phyloP scores from a whole-genome alignment of 78 protist species.

The Emiliania huxleyi region DNA sequence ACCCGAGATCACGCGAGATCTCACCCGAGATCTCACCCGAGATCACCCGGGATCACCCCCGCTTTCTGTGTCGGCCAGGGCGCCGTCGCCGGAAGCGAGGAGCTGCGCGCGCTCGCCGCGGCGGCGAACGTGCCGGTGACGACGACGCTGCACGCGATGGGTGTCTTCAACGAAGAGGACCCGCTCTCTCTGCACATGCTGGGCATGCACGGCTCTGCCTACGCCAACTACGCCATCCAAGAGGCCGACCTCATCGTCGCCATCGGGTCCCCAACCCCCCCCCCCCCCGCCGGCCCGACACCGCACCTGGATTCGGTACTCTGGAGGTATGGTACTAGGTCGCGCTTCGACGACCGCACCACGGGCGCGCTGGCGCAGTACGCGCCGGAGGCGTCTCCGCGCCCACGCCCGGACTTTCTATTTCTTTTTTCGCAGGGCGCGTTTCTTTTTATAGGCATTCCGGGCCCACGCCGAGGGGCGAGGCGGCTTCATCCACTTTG shows the following conservation, averaged over 20 bases:
- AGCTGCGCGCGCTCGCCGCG: conserved; percentile 45
- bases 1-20: too few relatives aligned
- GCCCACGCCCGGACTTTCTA: too few relatives aligned
- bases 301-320: too few relatives aligned
- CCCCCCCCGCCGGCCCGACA: too few relatives aligned
- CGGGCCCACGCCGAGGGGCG: conserved; percentile 48
- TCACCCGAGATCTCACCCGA: too few relatives aligned
- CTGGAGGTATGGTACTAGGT: too few relatives aligned
- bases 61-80: too few relatives aligned
- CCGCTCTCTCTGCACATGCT: conserved; percentile 62
- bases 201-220: conserved; percentile 72
- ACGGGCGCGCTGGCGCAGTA: conserved; percentile 52
- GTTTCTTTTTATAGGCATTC: too few relatives aligned
- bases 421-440: too few relatives aligned
- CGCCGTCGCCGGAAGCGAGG: conserved; percentile 17
- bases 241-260: conserved; percentile 62
- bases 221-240: conserved; percentile 64
- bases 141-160: conserved; percentile 73
- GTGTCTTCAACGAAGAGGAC: conserved; percentile 54
- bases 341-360: conserved; percentile 70
- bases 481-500: conserved; percentile 70
- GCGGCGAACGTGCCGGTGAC: conserved; percentile 67
- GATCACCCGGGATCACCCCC: too few relatives aligned
- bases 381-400: conserved; percentile 73
- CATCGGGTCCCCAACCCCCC: too few relatives aligned